phyloP scores from a whole-genome alignment of 2,329 filamentous ascomycete genomes.

The Xylariomycetidae sp. region DNA sequence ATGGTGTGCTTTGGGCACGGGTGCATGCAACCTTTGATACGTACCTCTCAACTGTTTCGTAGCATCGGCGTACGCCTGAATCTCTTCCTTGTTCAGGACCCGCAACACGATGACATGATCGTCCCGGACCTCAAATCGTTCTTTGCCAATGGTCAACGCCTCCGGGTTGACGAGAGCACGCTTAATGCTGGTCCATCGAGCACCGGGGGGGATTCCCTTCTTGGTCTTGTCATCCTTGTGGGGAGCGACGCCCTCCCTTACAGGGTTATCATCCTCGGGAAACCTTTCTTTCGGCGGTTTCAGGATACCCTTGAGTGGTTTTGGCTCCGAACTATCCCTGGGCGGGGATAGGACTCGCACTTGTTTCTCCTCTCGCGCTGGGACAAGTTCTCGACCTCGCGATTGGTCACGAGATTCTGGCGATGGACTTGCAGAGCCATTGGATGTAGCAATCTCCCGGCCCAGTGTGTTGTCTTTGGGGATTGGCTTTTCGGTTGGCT shows the following conservation, averaged over 20 bases:
- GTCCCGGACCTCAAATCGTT: conserved; percentile 85
- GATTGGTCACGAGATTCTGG: conserved; percentile 6
- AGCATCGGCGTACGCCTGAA: conserved; percentile 76
- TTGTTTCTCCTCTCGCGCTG: conserved; percentile 37
- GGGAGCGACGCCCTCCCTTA: conserved; percentile 88
- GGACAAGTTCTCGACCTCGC: conserved; percentile 32
- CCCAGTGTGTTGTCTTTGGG: conserved; percentile 10
- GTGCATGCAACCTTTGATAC: conserved; percentile 22
- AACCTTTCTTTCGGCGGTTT: conserved; percentile 78
- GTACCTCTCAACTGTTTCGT: conserved; percentile 77
- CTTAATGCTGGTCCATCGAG: conserved; percentile 90
- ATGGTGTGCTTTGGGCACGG: background rate
- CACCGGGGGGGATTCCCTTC: conserved; percentile 68
- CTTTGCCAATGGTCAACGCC: conserved; percentile 77
- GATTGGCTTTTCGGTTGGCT: conserved; percentile 9
- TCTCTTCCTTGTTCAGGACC: conserved; percentile 82
- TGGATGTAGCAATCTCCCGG: conserved; percentile 6
- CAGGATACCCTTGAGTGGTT: conserved; percentile 75
- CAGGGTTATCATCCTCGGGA: conserved; percentile 75
- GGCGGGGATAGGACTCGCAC: conserved; percentile 71
- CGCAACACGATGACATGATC: conserved; percentile 91
- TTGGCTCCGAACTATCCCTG: conserved; percentile 55
- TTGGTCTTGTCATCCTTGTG: conserved; percentile 76
- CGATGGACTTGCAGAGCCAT: conserved; percentile 11
- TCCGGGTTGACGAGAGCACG: conserved; percentile 84